phyloP scores from a whole-genome alignment of 2,329 filamentous ascomycete genomes.

The Diaporthe ilicicola region DNA sequence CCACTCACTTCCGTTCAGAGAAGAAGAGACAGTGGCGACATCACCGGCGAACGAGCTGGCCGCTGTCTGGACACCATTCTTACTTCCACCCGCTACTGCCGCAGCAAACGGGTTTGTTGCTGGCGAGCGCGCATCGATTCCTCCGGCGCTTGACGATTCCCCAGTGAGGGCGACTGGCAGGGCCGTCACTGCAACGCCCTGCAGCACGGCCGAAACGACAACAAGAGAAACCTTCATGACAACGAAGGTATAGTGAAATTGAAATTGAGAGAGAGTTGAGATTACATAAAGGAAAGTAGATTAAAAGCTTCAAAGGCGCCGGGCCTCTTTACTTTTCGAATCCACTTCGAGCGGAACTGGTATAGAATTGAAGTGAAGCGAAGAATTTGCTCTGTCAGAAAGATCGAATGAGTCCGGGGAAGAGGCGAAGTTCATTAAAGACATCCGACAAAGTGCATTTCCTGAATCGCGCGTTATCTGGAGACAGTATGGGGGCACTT shows the following conservation, averaged over 20 bases:
- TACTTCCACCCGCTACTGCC: neutral
- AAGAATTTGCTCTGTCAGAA: neutral
- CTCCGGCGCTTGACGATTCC: neutral
- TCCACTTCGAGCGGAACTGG: conserved; percentile 1
- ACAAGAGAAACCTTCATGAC: neutral
- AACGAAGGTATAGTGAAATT: neutral
- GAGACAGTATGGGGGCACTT: neutral
- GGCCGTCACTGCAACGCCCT: conserved; percentile 17
- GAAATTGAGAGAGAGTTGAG: neutral
- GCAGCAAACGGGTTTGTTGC: conserved; percentile 4
- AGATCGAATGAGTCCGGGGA: neutral
- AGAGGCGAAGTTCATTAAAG: neutral
- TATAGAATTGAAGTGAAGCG: conserved; percentile 5
- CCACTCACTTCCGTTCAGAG: conserved; percentile 8
- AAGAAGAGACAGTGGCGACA: conserved; percentile 15
- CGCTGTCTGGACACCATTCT: neutral
- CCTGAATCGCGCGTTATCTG: neutral
- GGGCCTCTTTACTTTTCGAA: conserved; percentile 3
- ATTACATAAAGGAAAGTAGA: conserved; percentile 12
- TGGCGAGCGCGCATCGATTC: neutral
- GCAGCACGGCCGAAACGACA: neutral
- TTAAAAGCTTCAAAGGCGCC: conserved; percentile 3
- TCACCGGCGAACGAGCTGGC: conserved; percentile 8
- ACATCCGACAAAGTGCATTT: neutral
- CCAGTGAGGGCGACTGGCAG: neutral